A percentile compares a stretch with the other conserved stretches of the same genome.
Evolutionary conservation across 2,329 filamentous ascomycete genomes (phyloP).

Genomic region (Chrysosporium keratinophilum): DNA sequence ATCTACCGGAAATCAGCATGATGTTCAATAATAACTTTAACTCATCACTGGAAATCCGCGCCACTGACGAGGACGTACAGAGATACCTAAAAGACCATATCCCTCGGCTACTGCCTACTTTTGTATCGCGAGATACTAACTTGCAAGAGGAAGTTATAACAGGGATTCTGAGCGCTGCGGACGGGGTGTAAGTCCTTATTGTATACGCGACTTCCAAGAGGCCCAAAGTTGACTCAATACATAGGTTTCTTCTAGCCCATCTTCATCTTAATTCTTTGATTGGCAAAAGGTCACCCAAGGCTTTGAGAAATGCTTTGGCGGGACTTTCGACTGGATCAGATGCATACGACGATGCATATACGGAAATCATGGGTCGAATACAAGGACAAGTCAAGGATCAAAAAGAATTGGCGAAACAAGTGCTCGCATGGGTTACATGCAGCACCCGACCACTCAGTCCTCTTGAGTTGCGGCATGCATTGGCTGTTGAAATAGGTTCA

Average conservation of each 20-base stretch:
- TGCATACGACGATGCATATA: conserved; percentile 35
- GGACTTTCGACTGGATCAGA: conserved; percentile 24
- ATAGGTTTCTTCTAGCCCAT: conserved; percentile 23
- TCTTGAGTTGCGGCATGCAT: conserved; percentile 24
- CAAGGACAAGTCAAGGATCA: neutral
- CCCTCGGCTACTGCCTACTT: conserved; percentile 5
- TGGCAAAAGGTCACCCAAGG: conserved; percentile 20
- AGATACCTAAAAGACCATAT: conserved; percentile 14
- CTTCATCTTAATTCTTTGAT: conserved; percentile 20
- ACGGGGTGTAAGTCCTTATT: conserved; percentile 18
- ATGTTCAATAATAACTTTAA: neutral
- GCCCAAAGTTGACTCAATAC: neutral
- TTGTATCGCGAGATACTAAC: conserved; percentile 4
- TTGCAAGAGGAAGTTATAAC: conserved; percentile 14
- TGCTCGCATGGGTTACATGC: conserved; percentile 11
- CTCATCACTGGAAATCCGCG: conserved; percentile 1
- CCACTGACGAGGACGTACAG: conserved; percentile 11
- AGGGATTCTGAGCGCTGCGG: conserved; percentile 11
- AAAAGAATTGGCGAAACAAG: conserved; percentile 5
- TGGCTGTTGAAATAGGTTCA: conserved; percentile 21
- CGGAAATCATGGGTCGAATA: conserved; percentile 28
- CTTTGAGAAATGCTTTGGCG: conserved; percentile 26
- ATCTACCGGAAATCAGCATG: conserved; percentile 7
- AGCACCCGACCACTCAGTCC: conserved; percentile 21
- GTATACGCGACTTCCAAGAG: conserved; percentile 14